These are phyloP conservation scores for Nitzschia palea DNA, from an alignment of 108 stramenopile genomes.

Conservation along the genomic window DNA sequence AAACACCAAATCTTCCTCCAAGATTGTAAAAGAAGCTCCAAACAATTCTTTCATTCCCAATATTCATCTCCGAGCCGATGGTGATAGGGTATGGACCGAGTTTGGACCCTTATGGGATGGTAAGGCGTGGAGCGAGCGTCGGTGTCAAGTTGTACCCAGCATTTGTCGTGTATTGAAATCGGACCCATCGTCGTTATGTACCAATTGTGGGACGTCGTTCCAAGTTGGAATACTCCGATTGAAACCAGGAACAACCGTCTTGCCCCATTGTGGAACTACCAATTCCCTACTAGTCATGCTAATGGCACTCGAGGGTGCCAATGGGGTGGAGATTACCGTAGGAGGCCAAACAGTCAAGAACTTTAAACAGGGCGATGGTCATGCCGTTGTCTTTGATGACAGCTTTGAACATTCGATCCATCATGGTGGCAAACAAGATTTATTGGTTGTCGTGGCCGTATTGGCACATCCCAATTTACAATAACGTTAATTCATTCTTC, in stretches of 20 bases:
- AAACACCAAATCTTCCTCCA: neutral
- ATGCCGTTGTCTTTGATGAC: constrained; percentile 19
- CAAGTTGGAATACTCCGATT: constrained; percentile 13
- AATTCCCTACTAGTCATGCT: constrained; percentile 11
- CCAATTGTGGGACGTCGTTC: no score
- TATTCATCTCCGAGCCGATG: neutral
- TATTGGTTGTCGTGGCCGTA: neutral
- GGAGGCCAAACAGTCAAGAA: constrained; percentile 3
- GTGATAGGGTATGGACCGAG: constrained; percentile 11
- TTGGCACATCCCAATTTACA: neutral
- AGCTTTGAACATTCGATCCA: constrained; percentile 19
- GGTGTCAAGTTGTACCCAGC: constrained; percentile 3
- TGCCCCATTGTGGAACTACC: constrained; percentile 21
- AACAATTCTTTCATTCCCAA: neutral
- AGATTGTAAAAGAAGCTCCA: no score
- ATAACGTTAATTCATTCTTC: neutral
- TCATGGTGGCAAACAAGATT: constrained; percentile 6
- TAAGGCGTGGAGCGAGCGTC: neutral
- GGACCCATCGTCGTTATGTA: neutral
- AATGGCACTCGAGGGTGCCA: constrained; percentile 4
- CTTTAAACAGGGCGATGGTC: neutral
- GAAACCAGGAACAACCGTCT: constrained; percentile 14
- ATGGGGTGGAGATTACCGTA: neutral
- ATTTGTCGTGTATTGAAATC: constrained; percentile 5
- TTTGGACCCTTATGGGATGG: constrained; percentile 22